phyloP scores from a whole-genome alignment of 805 yeast species.

The Barnettozyma pratensis region DNA sequence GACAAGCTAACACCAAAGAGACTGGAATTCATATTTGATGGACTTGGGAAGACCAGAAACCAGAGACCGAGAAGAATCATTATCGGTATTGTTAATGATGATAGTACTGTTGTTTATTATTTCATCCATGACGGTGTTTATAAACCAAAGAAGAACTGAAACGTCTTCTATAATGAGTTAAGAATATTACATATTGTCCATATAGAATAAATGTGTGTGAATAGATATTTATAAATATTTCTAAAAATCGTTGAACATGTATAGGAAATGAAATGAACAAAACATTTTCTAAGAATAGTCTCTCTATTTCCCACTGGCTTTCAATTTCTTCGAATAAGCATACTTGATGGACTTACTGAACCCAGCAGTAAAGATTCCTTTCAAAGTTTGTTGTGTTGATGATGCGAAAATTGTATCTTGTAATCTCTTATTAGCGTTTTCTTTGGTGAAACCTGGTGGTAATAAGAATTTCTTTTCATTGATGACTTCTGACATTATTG shows the following conservation, averaged over 20 bases:
- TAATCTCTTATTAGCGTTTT: conserved; percentile 33
- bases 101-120: conserved; percentile 69
- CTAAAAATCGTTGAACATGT: no score
- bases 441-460: conserved; percentile 35
- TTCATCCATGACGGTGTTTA: conserved; percentile 60
- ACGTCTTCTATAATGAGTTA: no score
- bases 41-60: conserved; percentile 12
- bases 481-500: conserved; percentile 39
- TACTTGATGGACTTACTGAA: conserved; percentile 61
- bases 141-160: conserved; percentile 53
- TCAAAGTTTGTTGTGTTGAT: conserved; percentile 70
- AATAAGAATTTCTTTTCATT: conserved; percentile 27
- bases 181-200: no score
- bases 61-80: conserved; percentile 41
- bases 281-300: no score
- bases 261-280: no score
- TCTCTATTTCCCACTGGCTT: conserved; percentile 26
- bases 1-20: conserved; percentile 32
- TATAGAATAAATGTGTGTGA: no score
- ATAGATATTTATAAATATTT: no score
- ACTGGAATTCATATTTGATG: conserved; percentile 37
- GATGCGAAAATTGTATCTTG: conserved; percentile 57
- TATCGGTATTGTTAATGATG: conserved; percentile 53
- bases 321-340: conserved; percentile 63
- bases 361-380: conserved; percentile 90